Base-by-base conservation (phyloP, 2,329 filamentous ascomycete genomes). In the Nothophoma quercina region DNA sequence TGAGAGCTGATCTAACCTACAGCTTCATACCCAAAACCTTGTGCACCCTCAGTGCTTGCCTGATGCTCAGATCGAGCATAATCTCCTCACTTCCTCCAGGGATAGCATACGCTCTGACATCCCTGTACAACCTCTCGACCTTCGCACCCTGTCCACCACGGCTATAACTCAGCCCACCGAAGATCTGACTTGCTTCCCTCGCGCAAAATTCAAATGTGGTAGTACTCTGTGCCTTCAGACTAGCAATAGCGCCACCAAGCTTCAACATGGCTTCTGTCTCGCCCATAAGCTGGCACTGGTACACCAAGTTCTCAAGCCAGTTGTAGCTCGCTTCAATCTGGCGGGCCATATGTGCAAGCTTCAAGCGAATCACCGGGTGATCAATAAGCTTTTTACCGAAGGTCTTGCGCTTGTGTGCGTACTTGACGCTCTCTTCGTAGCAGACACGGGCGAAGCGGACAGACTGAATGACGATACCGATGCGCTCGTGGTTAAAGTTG, bases 401-500 rank as follows among this genome's bases (percentile, higher is more conserved):
- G 1, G 95, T 98, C 67, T 87, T 87, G 64, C 95, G 91, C 86
- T 99, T 99, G 86, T 95, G 90, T 57, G 92, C 93, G 79, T 97
- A 99, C 77, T 96, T 96, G 76, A 98, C 85, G 19, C 89, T 90
- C 79, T 99, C 95, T 75, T 98, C 93, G 81, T 91, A 96, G 84
- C 93, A 97, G 63, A 98, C 93, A 63, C 95, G 92, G 34, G 90
- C 88, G 85, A 99, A 98, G 70, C 95, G 92, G 61, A 97, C 77
- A 70, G 88, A 96, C 79, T 99, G 95, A 80, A 98, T 98, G 79
- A 98, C 93, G 77, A 99, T 98, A 58, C 95, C 95, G 66, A 99
- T 93, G 59, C 95, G 91, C 81, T 99, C 95, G 83, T 98, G 95
- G 85, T 98, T 98, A 83, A 97, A 97, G 84, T 97, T 97, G 74